Percentiles rank a stretch among this genome's conserved stretches.
phyloP scores from a whole-genome alignment of 352 stramenopile genomes.

The Globisporangium spinosum region DNA sequence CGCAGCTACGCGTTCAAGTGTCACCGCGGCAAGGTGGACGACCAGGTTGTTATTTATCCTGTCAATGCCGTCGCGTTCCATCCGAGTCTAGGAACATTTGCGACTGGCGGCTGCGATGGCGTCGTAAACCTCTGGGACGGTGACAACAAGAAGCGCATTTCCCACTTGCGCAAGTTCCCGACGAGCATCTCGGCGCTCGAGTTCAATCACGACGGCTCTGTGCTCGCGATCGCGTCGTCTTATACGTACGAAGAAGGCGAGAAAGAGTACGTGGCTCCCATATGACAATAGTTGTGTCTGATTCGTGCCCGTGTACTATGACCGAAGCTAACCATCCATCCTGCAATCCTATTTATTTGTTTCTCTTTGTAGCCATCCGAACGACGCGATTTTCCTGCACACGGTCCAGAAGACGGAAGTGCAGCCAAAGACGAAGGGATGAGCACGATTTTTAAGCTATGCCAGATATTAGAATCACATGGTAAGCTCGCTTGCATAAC shows the following conservation, averaged over 20 bases:
- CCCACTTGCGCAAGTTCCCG: constrained; percentile 76
- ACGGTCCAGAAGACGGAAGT: constrained; percentile 87
- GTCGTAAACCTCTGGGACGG: constrained; percentile 93
- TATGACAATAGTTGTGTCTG: not conserved
- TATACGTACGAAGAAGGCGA: constrained; percentile 98
- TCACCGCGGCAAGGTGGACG: constrained; percentile 88
- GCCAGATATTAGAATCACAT: not conserved
- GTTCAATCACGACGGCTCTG: constrained; percentile 91
- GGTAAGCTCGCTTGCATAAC: not conserved
- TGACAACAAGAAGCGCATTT: constrained; percentile 94
- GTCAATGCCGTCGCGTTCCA: constrained; percentile 97
- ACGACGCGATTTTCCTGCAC: constrained; percentile 93
- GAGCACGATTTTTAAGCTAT: constrained; percentile 6
- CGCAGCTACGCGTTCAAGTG: constrained; percentile 98
- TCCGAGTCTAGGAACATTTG: constrained; percentile 92
- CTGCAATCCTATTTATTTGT: not conserved
- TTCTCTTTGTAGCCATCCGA: constrained; percentile 67
- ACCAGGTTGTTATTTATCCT: constrained; percentile 89
- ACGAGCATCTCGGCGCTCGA: constrained; percentile 91
- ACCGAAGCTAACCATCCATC: not conserved
- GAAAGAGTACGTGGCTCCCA: constrained; percentile 74
- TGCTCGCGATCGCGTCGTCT: constrained; percentile 92
- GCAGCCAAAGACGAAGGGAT: constrained; percentile 63
- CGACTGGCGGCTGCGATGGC: constrained; percentile 94
- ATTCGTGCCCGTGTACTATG: not conserved